These are phyloP conservation scores for Platanthera zijinensis DNA, from an alignment of 106 monocot species.

Conservation along the genomic window DNA sequence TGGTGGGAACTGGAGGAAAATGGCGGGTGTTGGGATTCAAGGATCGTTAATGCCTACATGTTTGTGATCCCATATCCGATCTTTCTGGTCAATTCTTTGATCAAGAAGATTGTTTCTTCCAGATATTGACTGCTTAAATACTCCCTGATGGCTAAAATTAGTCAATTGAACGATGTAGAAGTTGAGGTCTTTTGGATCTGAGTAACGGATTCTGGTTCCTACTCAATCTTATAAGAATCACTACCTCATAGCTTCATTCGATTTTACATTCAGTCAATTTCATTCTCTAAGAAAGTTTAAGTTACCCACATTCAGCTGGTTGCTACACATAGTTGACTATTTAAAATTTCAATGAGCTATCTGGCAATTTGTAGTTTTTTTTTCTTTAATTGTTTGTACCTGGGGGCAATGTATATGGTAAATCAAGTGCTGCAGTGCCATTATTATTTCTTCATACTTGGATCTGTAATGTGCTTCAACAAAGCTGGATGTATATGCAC, in stretches of 20 bases:
- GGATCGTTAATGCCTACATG: constrained; percentile 1
- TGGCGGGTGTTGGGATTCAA: not conserved
- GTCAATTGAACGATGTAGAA: not conserved
- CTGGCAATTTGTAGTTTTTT: no score
- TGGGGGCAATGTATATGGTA: no score
- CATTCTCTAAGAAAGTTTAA: no score
- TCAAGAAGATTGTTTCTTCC: not conserved
- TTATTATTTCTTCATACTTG: not conserved
- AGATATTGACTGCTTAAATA: not conserved
- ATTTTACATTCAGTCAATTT: no score
- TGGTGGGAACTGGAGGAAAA: not conserved
- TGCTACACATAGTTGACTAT: no score
- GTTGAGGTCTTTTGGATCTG: not conserved
- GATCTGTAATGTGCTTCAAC: not conserved
- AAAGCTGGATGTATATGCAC: not conserved
- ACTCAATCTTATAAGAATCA: not conserved
- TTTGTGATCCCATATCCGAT: not conserved
- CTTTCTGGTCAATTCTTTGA: not conserved
- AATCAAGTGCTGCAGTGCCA: no score
- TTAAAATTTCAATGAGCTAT: no score
- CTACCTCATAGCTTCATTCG: no score
- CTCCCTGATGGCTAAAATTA: not conserved
- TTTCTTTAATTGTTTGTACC: no score
- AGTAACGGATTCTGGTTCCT: not conserved
- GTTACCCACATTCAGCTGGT: no score